These are phyloP conservation scores for Oryza glaberrima DNA, from an alignment of 176 grass and related monocot species.

Conservation along the genomic window DNA sequence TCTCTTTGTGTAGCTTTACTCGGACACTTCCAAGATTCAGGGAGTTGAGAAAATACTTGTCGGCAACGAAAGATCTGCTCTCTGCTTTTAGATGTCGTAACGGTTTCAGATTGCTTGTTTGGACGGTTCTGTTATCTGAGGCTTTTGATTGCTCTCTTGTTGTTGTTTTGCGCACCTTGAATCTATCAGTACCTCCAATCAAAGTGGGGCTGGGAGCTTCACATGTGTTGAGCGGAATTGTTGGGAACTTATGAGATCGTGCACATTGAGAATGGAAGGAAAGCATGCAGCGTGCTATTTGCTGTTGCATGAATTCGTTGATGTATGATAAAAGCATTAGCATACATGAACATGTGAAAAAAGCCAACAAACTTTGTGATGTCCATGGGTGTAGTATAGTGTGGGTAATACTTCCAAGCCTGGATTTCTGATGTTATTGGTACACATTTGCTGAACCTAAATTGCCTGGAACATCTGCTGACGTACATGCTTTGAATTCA, in stretches of 20 bases:
- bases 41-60: neutral
- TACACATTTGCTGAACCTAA: neutral
- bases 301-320: neutral
- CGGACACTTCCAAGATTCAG: neutral
- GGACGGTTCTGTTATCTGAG: conserved; percentile 5
- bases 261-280: neutral
- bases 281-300: neutral
- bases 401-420: neutral
- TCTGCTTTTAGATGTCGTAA: conserved; percentile 14
- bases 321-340: neutral
- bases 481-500: neutral
- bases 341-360: conserved; percentile 8
- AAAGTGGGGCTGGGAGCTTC: conserved; percentile 6
- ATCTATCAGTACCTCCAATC: neutral
- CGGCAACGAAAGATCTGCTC: neutral
- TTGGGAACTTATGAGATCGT: conserved; percentile 17
- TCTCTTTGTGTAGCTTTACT: neutral
- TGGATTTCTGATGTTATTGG: neutral
- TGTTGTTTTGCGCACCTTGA: neutral
- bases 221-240: neutral
- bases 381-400: neutral
- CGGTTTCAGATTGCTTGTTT: neutral
- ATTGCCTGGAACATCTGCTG: neutral
- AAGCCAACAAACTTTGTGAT: neutral
- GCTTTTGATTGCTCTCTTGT: neutral